phyloP scores from a whole-genome alignment of 345 rosid genomes.

The Excoecaria cochinchinensis region DNA sequence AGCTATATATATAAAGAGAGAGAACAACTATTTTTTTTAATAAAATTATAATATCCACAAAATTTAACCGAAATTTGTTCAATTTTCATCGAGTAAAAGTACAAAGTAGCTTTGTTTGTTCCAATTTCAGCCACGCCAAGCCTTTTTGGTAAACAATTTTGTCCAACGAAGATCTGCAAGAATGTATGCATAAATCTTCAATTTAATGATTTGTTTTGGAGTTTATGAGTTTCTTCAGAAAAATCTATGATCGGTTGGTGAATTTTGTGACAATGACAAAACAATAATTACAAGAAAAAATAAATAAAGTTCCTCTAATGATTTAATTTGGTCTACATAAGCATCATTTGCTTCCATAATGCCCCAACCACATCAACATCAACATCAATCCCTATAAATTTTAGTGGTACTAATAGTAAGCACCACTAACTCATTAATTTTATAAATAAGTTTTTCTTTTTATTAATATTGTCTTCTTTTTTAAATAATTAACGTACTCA shows the following conservation, averaged over 20 bases:
- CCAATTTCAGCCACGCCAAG: background rate
- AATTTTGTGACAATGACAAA: background rate
- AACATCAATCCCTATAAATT: background rate
- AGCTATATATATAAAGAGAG: no score
- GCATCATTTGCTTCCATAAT: background rate
- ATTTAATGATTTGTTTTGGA: no score
- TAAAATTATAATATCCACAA: no score
- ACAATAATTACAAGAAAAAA: background rate
- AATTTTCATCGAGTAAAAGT: no score
- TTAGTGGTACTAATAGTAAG: background rate
- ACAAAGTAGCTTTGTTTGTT: background rate
- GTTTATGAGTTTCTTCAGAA: no score
- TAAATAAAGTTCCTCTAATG: background rate
- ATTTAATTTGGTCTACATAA: background rate
- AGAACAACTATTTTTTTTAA: no score
- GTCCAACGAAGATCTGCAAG: background rate
- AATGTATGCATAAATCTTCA: background rate
- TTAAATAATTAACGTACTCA: no score
- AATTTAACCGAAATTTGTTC: no score
- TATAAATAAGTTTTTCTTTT: no score
- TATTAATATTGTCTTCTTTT: no score
- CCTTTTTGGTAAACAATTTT: background rate
- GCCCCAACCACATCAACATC: background rate
- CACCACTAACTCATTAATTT: no score
- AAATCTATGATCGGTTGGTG: background rate